These are phyloP conservation scores for Trichoderma semiorbis DNA, from an alignment of 2,329 filamentous ascomycete species.

Conservation along the genomic window DNA sequence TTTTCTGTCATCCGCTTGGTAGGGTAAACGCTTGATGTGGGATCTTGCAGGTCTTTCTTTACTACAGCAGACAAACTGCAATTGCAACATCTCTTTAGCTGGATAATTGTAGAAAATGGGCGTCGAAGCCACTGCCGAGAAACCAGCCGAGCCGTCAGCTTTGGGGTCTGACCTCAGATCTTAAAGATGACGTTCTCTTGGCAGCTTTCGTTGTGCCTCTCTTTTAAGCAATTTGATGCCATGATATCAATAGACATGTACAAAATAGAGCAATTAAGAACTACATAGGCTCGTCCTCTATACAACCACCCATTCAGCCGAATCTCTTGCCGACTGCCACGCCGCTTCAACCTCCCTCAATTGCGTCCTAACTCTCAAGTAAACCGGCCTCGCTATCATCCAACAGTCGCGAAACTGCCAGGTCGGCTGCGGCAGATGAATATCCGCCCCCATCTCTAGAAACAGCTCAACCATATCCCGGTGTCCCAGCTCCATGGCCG, in stretches of 20 bases:
- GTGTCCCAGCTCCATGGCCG: neutral
- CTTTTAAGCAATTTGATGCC: neutral
- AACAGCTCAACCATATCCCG: neutral
- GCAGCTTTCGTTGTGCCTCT: neutral
- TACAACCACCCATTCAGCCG: neutral
- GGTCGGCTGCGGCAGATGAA: neutral
- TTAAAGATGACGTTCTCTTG: neutral
- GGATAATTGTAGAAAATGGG: neutral
- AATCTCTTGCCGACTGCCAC: neutral
- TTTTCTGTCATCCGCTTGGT: neutral
- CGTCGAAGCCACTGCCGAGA: neutral
- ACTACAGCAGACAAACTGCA: neutral
- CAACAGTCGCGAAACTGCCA: neutral
- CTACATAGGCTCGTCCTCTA: neutral
- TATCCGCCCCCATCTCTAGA: slow-evolving; percentile 2
- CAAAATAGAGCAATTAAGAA: neutral
- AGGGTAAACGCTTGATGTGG: neutral
- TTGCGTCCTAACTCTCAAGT: neutral
- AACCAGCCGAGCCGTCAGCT: neutral
- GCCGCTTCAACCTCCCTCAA: neutral
- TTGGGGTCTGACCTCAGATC: neutral
- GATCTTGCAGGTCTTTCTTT: neutral
- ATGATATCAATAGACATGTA: neutral
- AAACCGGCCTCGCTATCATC: neutral
- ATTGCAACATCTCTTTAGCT: neutral